Evolutionary conservation across 805 yeast genomes (phyloP), one percentile per base, ranked within the genome.

Genomic region (Wickerhamiella dianesei): DNA sequence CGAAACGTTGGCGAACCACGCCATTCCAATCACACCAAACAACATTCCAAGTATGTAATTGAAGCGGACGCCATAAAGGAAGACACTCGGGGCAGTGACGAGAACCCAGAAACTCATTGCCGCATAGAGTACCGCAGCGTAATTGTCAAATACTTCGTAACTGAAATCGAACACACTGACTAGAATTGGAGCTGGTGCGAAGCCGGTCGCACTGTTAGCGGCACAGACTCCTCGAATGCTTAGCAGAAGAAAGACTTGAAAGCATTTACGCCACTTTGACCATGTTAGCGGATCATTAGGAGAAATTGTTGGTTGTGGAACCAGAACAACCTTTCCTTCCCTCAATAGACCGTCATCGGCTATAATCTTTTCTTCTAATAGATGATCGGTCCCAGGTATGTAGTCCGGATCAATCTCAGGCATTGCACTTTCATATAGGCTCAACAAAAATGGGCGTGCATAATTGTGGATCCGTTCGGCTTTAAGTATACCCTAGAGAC

Each of bases 51-150:
- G 66, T 41, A 79, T 53, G 56, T 78, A 81, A 3, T 79, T 69
- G 47, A 79, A 57, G 52, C 80, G 76, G 56, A 86, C 67, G 2
- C 89, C 88, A 59, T 77, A 81, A 29, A 81, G 64, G 21, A 77
- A 75, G 3, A 84, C 72, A 20, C 79, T 69, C 2, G 88, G 88
- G 1, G 84, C 81, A 29, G 77, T 60, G 47, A 81, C 60, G 21
- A 79, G 65, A 3, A 82, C 72, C 18, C 76, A 73, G 59, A 75
- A 70, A 0, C 82, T 87, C 50, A 81, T 79, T 37, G 80, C 75
- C 20, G 76, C 63, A 59, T 81, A 81, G 41, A 81, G 64, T 21
- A 81, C 84, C 52, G 88, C 88, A 1, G 87, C 86, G 48, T 86
- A 87, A 0, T 82, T 75, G 60, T 80, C 80, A 81, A 80, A 79